These are phyloP conservation scores for Microsporum ferrugineum DNA, from an alignment of 2,329 filamentous ascomycete genomes.

Conservation along the genomic window DNA sequence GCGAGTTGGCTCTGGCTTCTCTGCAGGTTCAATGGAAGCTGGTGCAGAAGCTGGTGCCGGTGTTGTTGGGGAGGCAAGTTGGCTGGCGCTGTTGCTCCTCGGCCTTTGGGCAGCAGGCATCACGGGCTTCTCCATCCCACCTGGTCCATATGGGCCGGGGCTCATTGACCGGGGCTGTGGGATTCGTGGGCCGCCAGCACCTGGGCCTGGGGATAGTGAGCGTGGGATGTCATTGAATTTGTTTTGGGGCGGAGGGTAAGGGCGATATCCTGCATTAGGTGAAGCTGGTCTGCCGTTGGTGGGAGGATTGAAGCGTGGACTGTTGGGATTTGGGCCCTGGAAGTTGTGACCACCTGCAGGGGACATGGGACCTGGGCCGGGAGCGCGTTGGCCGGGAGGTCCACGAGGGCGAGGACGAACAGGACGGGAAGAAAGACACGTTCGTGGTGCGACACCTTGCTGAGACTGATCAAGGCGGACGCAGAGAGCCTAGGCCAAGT, in stretches of 20 bases:
- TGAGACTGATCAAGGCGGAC: conserved; percentile 78
- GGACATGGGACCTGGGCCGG: conserved; percentile 23
- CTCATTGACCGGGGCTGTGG: conserved; percentile 36
- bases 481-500: conserved; percentile 60
- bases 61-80: conserved; percentile 14
- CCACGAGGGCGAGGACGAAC: conserved; percentile 64
- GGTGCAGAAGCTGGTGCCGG: background rate
- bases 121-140: conserved; percentile 31
- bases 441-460: conserved; percentile 87
- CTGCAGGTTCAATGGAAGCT: background rate
- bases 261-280: conserved; percentile 22
- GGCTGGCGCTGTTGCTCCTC: conserved; percentile 36
- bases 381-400: conserved; percentile 25
- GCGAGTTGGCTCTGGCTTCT: background rate
- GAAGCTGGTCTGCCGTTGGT: conserved; percentile 25
- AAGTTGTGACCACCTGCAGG: conserved; percentile 19
- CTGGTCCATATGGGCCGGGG: conserved; percentile 34
- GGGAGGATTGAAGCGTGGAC: conserved; percentile 22
- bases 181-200: conserved; percentile 19
- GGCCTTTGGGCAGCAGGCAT: conserved; percentile 29
- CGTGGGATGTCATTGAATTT: conserved; percentile 17
- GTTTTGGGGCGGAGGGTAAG: conserved; percentile 19
- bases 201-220: conserved; percentile 22
- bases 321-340: conserved; percentile 13
- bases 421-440: conserved; percentile 81